A percentile compares a stretch with the other conserved stretches of the same genome.
These are phyloP conservation scores for Middelhovenomyces tepae DNA, from an alignment of 805 yeast species.

Conservation along the genomic window DNA sequence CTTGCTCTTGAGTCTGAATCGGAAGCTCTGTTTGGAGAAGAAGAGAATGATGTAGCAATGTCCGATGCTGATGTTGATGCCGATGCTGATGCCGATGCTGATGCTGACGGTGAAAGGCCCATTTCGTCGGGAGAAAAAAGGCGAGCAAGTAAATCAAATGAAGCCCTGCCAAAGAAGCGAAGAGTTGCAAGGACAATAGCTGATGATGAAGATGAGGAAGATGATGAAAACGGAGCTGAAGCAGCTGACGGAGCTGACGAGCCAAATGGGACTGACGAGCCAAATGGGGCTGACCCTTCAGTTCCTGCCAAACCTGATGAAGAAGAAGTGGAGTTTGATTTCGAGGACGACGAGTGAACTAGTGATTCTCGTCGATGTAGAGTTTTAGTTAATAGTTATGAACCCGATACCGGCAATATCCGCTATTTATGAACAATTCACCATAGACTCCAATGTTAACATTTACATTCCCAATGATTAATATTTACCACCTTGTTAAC, in stretches of 20 bases:
- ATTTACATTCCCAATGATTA: no score
- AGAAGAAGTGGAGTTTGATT: no score
- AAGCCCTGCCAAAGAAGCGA: constrained; percentile 13
- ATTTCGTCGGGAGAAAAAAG: constrained; percentile 8
- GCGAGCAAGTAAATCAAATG: constrained; percentile 1
- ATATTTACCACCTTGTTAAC: no score
- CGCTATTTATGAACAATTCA: no score
- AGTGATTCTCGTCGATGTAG: no score
- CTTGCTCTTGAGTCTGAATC: constrained; percentile 5
- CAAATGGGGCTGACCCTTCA: no score
- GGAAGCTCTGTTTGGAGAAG: constrained; percentile 16
- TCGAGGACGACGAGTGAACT: no score
- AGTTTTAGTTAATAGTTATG: no score
- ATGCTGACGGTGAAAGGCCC: constrained; percentile 24
- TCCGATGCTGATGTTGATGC: constrained; percentile 29
- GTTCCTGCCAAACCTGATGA: no score
- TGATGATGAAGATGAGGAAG: constrained; percentile 30
- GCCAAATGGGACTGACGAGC: constrained; percentile 7
- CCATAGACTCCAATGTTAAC: no score
- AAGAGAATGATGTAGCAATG: constrained; percentile 29
- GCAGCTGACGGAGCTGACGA: constrained; percentile 15
- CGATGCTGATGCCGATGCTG: constrained; percentile 28
- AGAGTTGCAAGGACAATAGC: constrained; percentile 20
- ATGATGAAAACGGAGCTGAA: constrained; percentile 31
- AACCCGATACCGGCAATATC: no score